These are phyloP conservation scores for Citrus unshiu DNA, from an alignment of 345 rosid genomes.

Conservation along the genomic window DNA sequence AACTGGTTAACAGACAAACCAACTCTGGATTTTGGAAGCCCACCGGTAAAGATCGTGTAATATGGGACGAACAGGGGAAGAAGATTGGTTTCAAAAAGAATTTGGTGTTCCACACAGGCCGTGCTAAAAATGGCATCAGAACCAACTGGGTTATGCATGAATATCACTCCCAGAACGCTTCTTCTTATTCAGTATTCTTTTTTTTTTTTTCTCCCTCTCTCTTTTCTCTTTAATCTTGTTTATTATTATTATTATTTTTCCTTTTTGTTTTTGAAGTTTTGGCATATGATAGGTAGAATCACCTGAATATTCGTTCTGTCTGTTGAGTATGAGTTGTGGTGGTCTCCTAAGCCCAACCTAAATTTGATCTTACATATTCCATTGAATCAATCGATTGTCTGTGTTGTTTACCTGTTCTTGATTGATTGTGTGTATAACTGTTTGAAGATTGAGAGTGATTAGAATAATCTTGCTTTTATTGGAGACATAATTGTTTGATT, in stretches of 20 bases:
- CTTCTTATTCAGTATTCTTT: not conserved
- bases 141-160: conserved; percentile 28
- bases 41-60: not conserved
- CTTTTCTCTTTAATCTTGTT: no score
- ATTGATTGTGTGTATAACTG: not conserved
- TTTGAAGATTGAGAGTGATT: not conserved
- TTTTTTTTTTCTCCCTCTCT: no score
- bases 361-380: no score
- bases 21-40: not conserved
- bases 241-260: not conserved
- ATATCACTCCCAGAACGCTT: not conserved
- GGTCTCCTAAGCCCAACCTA: no score
- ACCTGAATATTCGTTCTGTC: no score
- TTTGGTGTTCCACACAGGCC: conserved; percentile 4
- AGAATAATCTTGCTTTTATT: not conserved
- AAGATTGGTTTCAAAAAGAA: not conserved
- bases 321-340: no score
- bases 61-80: not conserved
- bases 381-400: no score
- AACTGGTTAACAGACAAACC: not conserved
- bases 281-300: not conserved
- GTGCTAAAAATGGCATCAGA: not conserved
- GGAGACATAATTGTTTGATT: not conserved
- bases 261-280: not conserved
- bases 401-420: not conserved